These are phyloP conservation scores for Emergomyces africanus DNA, from an alignment of 2,329 filamentous ascomycete genomes.

Conservation along the genomic window DNA sequence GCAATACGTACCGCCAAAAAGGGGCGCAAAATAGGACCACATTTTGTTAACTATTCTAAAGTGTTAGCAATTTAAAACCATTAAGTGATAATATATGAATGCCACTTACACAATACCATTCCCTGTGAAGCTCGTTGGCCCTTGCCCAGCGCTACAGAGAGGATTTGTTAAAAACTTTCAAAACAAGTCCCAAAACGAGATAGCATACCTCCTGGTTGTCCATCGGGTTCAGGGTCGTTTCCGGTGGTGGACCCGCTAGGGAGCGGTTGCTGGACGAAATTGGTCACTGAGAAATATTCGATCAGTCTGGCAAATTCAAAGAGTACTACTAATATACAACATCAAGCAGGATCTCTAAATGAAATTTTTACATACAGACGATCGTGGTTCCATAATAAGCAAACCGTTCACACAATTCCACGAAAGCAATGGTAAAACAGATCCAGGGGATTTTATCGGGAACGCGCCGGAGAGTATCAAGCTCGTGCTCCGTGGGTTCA, in stretches of 20 bases:
- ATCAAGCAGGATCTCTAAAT: background rate
- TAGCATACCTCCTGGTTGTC: constrained; percentile 26
- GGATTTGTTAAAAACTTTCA: constrained; percentile 21
- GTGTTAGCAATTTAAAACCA: background rate
- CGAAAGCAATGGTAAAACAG: constrained; percentile 57
- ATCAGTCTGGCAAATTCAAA: background rate
- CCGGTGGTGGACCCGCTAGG: constrained; percentile 43
- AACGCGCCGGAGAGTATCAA: constrained; percentile 22
- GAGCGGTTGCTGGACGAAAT: constrained; percentile 47
- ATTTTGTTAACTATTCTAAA: constrained; percentile 40
- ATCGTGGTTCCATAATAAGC: constrained; percentile 61
- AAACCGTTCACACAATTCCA: constrained; percentile 63
- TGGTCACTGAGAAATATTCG: constrained; percentile 33
- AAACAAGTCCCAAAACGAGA: background rate
- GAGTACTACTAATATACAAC: background rate
- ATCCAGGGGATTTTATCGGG: constrained; percentile 43
- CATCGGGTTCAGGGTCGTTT: constrained; percentile 19
- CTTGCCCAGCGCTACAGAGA: constrained; percentile 45
- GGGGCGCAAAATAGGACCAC: constrained; percentile 48
- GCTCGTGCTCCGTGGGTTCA: constrained; percentile 20
- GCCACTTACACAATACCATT: constrained; percentile 31
- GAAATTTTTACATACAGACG: constrained; percentile 39
- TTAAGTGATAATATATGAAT: background rate
- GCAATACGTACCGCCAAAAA: constrained; percentile 32
- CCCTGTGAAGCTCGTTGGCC: constrained; percentile 43